These are phyloP conservation scores for Penicillium herquei DNA, from an alignment of 495 filamentous ascomycete genomes.

Conservation along the genomic window DNA sequence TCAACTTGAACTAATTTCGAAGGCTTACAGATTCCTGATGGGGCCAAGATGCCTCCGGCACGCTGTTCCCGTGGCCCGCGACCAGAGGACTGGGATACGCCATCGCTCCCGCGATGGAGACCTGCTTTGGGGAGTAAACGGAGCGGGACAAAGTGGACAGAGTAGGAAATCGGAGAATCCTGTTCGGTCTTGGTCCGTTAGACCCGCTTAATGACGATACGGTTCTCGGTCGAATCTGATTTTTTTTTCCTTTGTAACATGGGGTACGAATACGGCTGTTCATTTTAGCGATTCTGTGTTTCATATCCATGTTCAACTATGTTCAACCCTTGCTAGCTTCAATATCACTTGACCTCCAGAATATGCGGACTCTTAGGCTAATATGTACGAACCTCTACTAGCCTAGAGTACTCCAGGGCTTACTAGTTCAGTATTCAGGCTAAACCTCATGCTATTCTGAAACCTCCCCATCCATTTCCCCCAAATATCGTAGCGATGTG, in stretches of 20 bases:
- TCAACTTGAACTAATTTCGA: constrained; percentile 1
- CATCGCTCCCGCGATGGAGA: constrained; percentile 1
- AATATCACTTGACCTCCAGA: too few relatives aligned
- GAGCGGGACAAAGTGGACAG: too few relatives aligned
- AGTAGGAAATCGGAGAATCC: background rate
- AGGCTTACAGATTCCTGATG: background rate
- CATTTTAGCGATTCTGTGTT: too few relatives aligned
- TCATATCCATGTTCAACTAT: too few relatives aligned
- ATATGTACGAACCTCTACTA: too few relatives aligned
- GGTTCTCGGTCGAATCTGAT: background rate
- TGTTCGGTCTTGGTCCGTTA: constrained; percentile 1
- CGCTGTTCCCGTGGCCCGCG: constrained; percentile 4
- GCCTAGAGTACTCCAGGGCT: too few relatives aligned
- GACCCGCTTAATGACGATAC: constrained; percentile 5
- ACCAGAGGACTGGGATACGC: constrained; percentile 7
- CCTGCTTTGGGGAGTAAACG: background rate
- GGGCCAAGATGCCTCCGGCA: background rate
- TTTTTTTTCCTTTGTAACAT: too few relatives aligned
- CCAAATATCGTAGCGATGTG: constrained; percentile 5
- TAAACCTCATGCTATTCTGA: background rate
- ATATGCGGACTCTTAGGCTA: too few relatives aligned
- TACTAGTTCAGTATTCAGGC: too few relatives aligned
- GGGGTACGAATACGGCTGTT: too few relatives aligned
- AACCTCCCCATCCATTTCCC: background rate
- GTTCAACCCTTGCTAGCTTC: background rate